phyloP scores from a whole-genome alignment of 2,329 filamentous ascomycete species.

The Hysterium pulicare region DNA sequence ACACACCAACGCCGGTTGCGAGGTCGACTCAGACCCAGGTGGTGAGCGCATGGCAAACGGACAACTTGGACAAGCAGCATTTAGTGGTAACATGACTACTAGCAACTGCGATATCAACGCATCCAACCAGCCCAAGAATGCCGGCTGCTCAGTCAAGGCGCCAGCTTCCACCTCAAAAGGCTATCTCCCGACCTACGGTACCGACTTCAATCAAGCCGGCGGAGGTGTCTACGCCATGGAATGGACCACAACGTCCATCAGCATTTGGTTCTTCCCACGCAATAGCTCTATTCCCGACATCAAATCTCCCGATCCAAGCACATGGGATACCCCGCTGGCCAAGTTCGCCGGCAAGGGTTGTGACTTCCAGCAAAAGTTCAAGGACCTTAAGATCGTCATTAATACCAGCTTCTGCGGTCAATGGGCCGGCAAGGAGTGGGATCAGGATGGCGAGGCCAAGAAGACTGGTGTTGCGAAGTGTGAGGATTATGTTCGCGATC shows the following conservation, averaged over 20 bases:
- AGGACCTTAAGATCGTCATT: conserved; percentile 38
- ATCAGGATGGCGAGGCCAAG: conserved; percentile 34
- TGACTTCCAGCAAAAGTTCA: conserved; percentile 45
- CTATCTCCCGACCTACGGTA: conserved; percentile 36
- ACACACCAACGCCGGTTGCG: conserved; percentile 27
- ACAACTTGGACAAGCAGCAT: conserved; percentile 28
- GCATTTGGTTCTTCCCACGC: conserved; percentile 42
- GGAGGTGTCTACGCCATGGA: conserved; percentile 43
- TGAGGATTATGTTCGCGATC: conserved; percentile 27
- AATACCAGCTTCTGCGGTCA: conserved; percentile 53
- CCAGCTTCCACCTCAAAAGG: conserved; percentile 17
- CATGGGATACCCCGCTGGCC: conserved; percentile 28
- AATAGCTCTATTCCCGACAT: conserved; percentile 2
- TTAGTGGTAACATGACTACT: conserved; percentile 44
- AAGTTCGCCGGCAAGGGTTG: conserved; percentile 37
- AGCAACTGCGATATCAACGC: conserved; percentile 45
- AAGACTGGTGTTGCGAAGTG: conserved; percentile 48
- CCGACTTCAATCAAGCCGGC: conserved; percentile 27
- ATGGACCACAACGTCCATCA: conserved; percentile 36
- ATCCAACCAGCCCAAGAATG: conserved; percentile 23
- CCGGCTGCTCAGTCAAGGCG: conserved; percentile 35
- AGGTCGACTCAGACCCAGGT: conserved; percentile 10
- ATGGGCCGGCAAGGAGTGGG: conserved; percentile 60
- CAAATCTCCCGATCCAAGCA: conserved; percentile 13
- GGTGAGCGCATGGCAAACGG: background rate